Percentiles rank a stretch among this genome's conserved stretches.
Conservation (phyloP, 768 basidiomycete species). For the Lyophyllum semitale region DNA sequence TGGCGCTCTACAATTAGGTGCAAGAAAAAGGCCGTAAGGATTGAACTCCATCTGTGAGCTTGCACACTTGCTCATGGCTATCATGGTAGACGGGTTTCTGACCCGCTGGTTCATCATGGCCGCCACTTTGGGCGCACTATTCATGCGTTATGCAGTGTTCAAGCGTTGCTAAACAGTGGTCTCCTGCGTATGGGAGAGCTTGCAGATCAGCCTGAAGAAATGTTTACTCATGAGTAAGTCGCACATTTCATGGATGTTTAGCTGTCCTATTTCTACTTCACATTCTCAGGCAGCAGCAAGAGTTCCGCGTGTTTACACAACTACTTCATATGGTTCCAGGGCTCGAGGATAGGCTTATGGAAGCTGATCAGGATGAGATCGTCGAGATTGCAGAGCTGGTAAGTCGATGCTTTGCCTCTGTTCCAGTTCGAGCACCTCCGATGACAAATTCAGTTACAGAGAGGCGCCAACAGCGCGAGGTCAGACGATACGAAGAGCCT, state of each 20-base stretch:
- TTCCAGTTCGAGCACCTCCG: neutral
- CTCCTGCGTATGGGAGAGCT: neutral
- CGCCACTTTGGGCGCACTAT: conserved; percentile 7
- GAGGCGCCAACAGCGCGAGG: neutral
- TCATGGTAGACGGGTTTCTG: too few relatives aligned
- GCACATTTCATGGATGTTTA: neutral
- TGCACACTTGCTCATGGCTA: too few relatives aligned
- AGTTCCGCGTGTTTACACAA: neutral
- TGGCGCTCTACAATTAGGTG: too few relatives aligned
- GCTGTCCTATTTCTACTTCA: too few relatives aligned
- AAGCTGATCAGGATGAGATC: neutral
- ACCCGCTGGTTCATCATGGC: conserved; percentile 3
- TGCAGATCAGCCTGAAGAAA: neutral
- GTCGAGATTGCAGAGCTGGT: neutral
- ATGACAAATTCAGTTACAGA: neutral
- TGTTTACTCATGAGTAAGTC: neutral
- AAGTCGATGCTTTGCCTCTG: neutral
- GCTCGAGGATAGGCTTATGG: neutral
- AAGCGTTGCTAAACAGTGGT: neutral
- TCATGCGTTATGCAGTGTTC: conserved; percentile 2
- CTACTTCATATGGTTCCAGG: neutral
- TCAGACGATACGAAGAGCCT: too few relatives aligned
- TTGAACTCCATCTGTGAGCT: too few relatives aligned
- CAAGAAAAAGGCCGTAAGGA: too few relatives aligned
- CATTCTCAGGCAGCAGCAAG: neutral